phyloP scores from a whole-genome alignment of 371 early-diverging fungal genomes.

The Chytridium lagenaria region DNA sequence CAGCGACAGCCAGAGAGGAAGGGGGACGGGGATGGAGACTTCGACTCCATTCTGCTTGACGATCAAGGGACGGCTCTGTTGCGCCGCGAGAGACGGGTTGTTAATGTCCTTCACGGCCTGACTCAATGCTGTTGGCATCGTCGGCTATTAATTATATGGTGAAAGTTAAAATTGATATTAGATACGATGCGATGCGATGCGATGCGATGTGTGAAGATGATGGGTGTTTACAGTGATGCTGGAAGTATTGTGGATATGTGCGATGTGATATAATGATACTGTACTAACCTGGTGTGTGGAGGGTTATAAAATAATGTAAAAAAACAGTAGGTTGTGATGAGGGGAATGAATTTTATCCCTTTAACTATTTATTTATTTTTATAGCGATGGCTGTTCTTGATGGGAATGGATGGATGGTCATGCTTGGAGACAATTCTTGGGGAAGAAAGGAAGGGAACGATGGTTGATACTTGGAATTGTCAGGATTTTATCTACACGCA shows the following conservation, averaged over 20 bases:
- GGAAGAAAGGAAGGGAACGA: background rate
- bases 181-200: too few species aligned
- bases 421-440: background rate
- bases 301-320: too few species aligned
- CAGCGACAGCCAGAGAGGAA: constrained; percentile 90
- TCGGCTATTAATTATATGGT: background rate
- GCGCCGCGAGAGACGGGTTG: constrained; percentile 16
- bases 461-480: background rate
- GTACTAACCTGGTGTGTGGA: too few species aligned
- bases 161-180: background rate
- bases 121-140: constrained; percentile 17
- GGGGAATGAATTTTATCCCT: too few species aligned
- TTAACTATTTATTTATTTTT: too few species aligned
- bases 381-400: too few species aligned
- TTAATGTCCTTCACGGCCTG: constrained; percentile 28
- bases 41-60: constrained; percentile 82
- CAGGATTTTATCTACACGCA: background rate
- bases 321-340: too few species aligned
- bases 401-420: background rate
- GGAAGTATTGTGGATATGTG: background rate
- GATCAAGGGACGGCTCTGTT: constrained; percentile 71
- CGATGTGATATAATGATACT: background rate
- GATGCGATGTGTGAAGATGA: too few species aligned
- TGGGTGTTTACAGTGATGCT: background rate
- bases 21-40: constrained; percentile 82